A percentile compares a stretch with the other conserved stretches of the same genome.
Evolutionary conservation across 2,329 filamentous ascomycete genomes (phyloP).

Genomic region (Chrysoporthe cubensis): DNA sequence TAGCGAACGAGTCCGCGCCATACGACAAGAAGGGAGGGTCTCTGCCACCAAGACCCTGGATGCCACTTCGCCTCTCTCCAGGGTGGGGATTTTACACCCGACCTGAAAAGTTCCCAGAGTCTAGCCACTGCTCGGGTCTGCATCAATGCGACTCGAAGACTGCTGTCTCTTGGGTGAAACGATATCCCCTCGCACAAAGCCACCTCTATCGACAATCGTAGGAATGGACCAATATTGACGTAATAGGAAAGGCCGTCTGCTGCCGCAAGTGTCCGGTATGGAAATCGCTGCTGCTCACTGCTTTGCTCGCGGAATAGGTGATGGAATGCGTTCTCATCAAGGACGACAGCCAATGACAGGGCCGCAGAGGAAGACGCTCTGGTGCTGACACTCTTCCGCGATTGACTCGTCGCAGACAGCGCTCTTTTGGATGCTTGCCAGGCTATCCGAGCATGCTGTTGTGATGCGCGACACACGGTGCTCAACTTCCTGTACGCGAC

Average conservation of each 20-base stretch:
- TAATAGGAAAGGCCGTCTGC: slow-evolving; percentile 2
- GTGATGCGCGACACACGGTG: slow-evolving; percentile 55
- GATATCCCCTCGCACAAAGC: slow-evolving; percentile 10
- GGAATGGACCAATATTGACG: slow-evolving; percentile 2
- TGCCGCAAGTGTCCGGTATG: slow-evolving; percentile 17
- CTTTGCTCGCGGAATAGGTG: slow-evolving; percentile 47
- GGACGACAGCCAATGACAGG: slow-evolving; percentile 34
- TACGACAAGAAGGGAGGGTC: slow-evolving; percentile 29
- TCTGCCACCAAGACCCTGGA: slow-evolving; percentile 22
- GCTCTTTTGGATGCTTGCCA: slow-evolving; percentile 54
- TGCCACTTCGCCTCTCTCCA: slow-evolving; percentile 1
- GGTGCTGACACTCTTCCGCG: slow-evolving; percentile 33
- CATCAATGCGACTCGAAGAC: background rate
- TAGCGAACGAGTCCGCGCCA: slow-evolving; percentile 30
- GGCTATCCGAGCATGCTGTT: slow-evolving; percentile 47
- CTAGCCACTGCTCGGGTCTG: background rate
- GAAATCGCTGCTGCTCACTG: slow-evolving; percentile 51
- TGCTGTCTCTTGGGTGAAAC: slow-evolving; percentile 1
- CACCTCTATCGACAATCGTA: slow-evolving; percentile 12
- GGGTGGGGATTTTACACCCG: slow-evolving; percentile 9
- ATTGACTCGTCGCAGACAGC: slow-evolving; percentile 27
- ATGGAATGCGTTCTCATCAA: slow-evolving; percentile 39
- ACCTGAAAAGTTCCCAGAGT: background rate
- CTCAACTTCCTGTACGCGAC: slow-evolving; percentile 58
- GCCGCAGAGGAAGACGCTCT: slow-evolving; percentile 28